These are phyloP conservation scores for Leccinum obscurum DNA, from an alignment of 768 basidiomycete species.

Conservation along the genomic window DNA sequence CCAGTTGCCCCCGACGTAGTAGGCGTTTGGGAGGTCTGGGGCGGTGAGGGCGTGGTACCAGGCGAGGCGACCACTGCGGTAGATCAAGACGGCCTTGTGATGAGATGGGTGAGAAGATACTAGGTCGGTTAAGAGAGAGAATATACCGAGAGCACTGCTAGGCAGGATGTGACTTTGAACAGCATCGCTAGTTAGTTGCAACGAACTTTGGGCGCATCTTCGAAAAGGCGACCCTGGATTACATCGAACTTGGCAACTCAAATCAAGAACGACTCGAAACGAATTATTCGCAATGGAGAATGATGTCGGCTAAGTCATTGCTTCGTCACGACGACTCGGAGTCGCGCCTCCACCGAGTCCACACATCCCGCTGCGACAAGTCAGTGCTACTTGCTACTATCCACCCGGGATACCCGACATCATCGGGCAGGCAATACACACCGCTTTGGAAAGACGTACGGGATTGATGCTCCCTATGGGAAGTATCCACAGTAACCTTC, in stretches of 20 bases:
- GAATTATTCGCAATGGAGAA: neutral
- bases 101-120: neutral
- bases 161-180: slow-evolving; percentile 5
- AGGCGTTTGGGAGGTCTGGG: slow-evolving; percentile 48
- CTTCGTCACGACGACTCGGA: too few species aligned
- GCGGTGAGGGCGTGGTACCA: slow-evolving; percentile 43
- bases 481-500: neutral
- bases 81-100: slow-evolving; percentile 43
- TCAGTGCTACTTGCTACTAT: too few species aligned
- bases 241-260: too few species aligned
- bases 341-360: neutral
- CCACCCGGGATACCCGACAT: neutral
- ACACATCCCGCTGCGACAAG: neutral
- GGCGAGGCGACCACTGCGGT: slow-evolving; percentile 43
- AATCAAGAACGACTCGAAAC: too few species aligned
- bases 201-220: too few species aligned
- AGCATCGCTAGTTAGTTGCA: slow-evolving; percentile 7
- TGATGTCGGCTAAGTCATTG: neutral
- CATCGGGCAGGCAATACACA: neutral
- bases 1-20: slow-evolving; percentile 53
- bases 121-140: neutral
- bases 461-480: neutral
- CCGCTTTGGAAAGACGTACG: neutral
- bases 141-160: slow-evolving; percentile 16
- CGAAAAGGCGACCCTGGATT: too few species aligned